Evolutionary conservation across 2,329 filamentous ascomycete genomes (phyloP).

Genomic region (Paramyrothecium roridum): DNA sequence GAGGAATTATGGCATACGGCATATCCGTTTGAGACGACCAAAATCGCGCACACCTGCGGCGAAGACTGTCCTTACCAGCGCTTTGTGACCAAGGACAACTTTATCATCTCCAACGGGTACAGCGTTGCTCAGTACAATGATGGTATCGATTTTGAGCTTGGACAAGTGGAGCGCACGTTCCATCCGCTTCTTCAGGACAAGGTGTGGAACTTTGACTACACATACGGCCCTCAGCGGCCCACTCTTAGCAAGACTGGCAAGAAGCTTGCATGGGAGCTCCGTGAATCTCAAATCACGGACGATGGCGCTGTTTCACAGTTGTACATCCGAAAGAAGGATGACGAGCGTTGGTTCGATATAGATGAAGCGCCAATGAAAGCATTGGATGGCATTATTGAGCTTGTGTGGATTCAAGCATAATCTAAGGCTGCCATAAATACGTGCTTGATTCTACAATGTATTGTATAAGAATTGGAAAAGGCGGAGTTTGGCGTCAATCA

Average conservation of each 20-base stretch:
- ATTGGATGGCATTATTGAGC: constrained; percentile 6
- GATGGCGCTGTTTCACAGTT: constrained; percentile 4
- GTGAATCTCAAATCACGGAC: constrained; percentile 1
- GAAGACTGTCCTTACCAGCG: constrained; percentile 54
- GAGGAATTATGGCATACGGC: constrained; percentile 43
- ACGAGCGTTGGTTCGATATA: constrained; percentile 3
- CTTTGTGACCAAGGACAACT: constrained; percentile 45
- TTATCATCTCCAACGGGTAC: constrained; percentile 57
- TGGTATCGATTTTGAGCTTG: constrained; percentile 35
- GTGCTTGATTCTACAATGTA: too few species aligned
- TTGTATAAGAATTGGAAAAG: too few species aligned
- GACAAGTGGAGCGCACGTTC: constrained; percentile 23
- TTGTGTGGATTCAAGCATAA: constrained; percentile 2
- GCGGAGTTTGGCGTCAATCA: too few species aligned
- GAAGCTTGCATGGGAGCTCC: constrained; percentile 25
- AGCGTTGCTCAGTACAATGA: constrained; percentile 48
- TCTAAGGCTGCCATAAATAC: too few species aligned
- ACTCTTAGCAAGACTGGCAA: constrained; percentile 18
- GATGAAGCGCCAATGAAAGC: constrained; percentile 2
- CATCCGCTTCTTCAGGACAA: constrained; percentile 21
- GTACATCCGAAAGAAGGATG: constrained; percentile 5
- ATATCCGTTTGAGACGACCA: constrained; percentile 46
- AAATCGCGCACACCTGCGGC: constrained; percentile 50
- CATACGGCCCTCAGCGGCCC: constrained; percentile 23
- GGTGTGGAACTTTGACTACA: constrained; percentile 28